These are phyloP conservation scores for Mycena indigotica DNA, from an alignment of 768 basidiomycete genomes.

Conservation along the genomic window DNA sequence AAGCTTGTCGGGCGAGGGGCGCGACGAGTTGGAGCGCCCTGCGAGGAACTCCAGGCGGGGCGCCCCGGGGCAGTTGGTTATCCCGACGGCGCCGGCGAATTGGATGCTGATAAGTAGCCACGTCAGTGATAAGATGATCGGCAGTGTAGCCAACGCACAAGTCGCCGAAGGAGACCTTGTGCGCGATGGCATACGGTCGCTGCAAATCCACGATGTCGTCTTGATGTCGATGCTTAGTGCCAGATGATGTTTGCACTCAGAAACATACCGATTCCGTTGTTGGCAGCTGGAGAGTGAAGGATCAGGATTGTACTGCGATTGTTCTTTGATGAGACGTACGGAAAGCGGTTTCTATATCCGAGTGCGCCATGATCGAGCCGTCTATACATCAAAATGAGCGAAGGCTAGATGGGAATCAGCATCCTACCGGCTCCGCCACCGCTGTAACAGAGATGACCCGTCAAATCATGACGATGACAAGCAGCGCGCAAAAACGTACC, in stretches of 20 bases:
- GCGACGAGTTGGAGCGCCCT: slow-evolving; percentile 34
- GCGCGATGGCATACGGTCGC: slow-evolving; percentile 31
- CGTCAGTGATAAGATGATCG: too few relatives aligned
- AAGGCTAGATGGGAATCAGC: neutral
- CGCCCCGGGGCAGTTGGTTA: slow-evolving; percentile 42
- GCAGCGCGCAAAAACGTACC: slow-evolving; percentile 18
- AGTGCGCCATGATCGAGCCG: slow-evolving; percentile 29
- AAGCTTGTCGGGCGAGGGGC: slow-evolving; percentile 30
- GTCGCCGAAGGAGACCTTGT: slow-evolving; percentile 38
- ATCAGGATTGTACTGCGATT: neutral
- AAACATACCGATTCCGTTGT: slow-evolving; percentile 26
- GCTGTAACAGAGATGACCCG: slow-evolving; percentile 1
- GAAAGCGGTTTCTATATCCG: slow-evolving; percentile 27
- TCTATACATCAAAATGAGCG: slow-evolving; percentile 11
- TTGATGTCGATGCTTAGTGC: too few relatives aligned
- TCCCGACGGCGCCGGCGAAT: slow-evolving; percentile 37
- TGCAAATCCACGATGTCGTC: slow-evolving; percentile 37
- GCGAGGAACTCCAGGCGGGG: slow-evolving; percentile 40
- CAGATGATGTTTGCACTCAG: too few relatives aligned
- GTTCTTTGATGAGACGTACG: slow-evolving; percentile 10
- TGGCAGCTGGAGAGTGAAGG: slow-evolving; percentile 21
- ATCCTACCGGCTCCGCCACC: slow-evolving; percentile 27
- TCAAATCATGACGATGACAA: neutral
- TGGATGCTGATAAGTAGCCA: slow-evolving; percentile 31
- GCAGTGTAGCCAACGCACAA: too few relatives aligned